Evolutionary conservation across 345 rosid genomes (phyloP).

Genomic region (Firmiana major): DNA sequence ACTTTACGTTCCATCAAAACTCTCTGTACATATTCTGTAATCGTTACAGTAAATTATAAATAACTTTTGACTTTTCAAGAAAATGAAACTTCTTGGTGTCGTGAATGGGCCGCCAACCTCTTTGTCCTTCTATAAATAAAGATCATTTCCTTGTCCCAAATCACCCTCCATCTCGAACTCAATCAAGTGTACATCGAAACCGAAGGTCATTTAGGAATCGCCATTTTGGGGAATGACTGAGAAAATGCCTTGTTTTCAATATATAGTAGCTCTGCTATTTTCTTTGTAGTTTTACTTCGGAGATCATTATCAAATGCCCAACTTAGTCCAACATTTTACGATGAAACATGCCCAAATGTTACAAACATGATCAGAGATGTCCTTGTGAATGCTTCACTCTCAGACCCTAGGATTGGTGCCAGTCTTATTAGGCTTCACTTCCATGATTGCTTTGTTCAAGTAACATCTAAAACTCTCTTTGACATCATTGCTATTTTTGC

Average conservation of each 20-base stretch:
- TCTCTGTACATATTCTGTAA: too few species aligned
- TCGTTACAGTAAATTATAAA: not conserved
- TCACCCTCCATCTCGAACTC: not conserved
- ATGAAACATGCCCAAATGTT: too few species aligned
- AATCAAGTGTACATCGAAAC: not conserved
- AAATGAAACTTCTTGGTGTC: not conserved
- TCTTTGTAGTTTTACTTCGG: too few species aligned
- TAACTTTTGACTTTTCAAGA: not conserved
- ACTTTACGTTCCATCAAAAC: not conserved
- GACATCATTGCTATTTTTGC: not conserved
- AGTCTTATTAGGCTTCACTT: too few species aligned
- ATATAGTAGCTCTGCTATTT: not conserved
- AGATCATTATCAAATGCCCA: too few species aligned
- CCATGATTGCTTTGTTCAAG: too few species aligned
- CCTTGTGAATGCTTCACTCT: too few species aligned
- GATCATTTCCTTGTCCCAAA: not conserved
- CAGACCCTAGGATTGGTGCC: too few species aligned
- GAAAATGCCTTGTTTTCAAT: conserved; percentile 13
- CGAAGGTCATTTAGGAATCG: not conserved
- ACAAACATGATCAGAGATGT: too few species aligned
- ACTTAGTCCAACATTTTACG: too few species aligned
- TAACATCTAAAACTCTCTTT: not conserved
- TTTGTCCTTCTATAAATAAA: not conserved
- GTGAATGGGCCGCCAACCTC: not conserved
- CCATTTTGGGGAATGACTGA: not conserved